A percentile compares a stretch with the other conserved stretches of the same genome.
phyloP scores from a whole-genome alignment of 1,284 basidiomycete species.

The Ganoderma multipileum region DNA sequence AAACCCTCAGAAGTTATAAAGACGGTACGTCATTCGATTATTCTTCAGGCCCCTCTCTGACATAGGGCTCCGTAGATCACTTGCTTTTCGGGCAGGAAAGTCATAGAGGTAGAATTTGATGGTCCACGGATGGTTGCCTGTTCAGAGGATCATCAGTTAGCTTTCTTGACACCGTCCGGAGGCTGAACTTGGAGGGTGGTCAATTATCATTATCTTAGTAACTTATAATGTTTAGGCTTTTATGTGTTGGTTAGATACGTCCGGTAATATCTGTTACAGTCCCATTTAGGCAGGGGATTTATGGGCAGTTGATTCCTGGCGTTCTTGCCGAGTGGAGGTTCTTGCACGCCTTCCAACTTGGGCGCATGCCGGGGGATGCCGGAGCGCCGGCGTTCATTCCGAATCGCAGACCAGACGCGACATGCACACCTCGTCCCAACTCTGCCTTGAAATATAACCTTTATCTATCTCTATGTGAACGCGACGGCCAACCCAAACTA shows the following conservation, averaged over 20 bases:
- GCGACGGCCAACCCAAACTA: not conserved
- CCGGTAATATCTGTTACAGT: too few species aligned
- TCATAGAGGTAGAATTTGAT: conserved; percentile 46
- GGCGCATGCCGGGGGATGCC: not conserved
- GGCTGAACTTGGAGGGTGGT: not conserved
- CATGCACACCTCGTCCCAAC: not conserved
- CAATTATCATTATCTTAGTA: not conserved
- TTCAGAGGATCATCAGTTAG: conserved; percentile 43
- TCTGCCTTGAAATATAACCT: not conserved
- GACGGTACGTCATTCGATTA: conserved; percentile 36
- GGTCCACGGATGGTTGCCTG: conserved; percentile 43
- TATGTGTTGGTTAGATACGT: not conserved
- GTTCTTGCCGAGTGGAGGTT: not conserved
- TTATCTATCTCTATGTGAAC: not conserved
- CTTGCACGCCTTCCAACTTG: not conserved
- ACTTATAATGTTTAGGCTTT: not conserved
- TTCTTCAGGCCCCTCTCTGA: not conserved
- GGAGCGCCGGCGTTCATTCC: not conserved
- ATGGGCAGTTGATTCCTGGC: not conserved
- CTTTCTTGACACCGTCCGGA: conserved; percentile 18
- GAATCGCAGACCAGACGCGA: not conserved
- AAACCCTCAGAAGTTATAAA: conserved; percentile 39
- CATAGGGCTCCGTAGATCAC: conserved; percentile 34
- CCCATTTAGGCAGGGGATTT: not conserved
- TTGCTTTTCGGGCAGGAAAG: conserved; percentile 45